Percentiles rank a stretch among this genome's conserved stretches.
Evolutionary conservation across 257 asterid genomes (phyloP).

Genomic region (Coffea canephora): DNA sequence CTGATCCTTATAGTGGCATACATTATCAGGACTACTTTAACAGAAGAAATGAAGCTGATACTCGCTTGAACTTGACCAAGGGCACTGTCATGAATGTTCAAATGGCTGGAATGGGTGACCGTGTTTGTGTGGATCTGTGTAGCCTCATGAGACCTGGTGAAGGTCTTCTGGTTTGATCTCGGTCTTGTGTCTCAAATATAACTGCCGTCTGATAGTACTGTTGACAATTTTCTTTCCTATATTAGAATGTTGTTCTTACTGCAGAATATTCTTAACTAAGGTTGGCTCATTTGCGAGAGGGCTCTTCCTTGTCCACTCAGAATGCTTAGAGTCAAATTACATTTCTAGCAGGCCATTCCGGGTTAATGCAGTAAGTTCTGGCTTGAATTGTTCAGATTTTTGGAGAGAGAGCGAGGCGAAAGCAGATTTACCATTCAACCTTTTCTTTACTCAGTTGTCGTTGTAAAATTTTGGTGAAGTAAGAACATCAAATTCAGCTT

Average conservation of each 20-base stretch:
- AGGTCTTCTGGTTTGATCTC: conserved; percentile 80
- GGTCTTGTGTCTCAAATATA: conserved; percentile 9
- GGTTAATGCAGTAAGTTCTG: conserved; percentile 79
- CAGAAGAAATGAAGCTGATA: conserved; percentile 50
- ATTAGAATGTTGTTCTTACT: conserved; percentile 12
- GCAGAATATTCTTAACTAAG: conserved; percentile 31
- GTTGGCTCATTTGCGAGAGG: conserved; percentile 96
- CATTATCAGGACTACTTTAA: conserved; percentile 66
- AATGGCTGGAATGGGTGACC: conserved; percentile 89
- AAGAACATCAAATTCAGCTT: too few species aligned
- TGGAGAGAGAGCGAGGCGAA: background rate
- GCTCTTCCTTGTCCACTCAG: conserved; percentile 89
- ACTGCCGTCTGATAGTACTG: conserved; percentile 7
- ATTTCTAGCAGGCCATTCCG: conserved; percentile 95
- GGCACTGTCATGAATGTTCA: conserved; percentile 59
- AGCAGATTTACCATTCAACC: background rate
- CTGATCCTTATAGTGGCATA: conserved; percentile 19
- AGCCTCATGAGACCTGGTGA: conserved; percentile 91
- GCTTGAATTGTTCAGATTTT: conserved; percentile 6
- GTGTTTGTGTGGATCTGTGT: conserved; percentile 91
- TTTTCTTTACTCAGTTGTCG: background rate
- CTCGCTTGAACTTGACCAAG: conserved; percentile 54
- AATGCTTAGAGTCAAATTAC: conserved; percentile 84
- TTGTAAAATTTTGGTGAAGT: background rate
- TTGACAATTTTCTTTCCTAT: background rate